Conservation (phyloP, 2,329 filamentous ascomycete genomes). For the Pestalotiopsis sp. region DNA sequence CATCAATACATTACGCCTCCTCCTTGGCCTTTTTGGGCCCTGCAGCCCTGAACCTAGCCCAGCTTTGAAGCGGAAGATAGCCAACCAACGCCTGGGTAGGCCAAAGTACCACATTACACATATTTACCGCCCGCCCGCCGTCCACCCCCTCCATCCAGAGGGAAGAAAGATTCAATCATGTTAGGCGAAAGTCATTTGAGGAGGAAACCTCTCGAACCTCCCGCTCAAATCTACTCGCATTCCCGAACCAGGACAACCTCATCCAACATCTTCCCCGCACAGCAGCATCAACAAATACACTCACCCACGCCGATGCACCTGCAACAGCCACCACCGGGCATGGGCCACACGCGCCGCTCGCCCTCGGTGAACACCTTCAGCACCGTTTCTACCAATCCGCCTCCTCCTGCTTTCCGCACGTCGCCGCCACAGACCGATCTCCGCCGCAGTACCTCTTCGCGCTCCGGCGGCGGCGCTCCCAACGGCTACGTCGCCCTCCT, state of each 20-base stretch:
- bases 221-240: slow-evolving; percentile 48
- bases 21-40: not conserved
- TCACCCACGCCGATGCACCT: slow-evolving; percentile 34
- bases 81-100: not conserved
- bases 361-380: slow-evolving; percentile 71
- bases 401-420: slow-evolving; percentile 59
- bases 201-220: slow-evolving; percentile 31
- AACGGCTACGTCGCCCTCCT: slow-evolving; percentile 94
- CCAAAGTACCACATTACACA: not conserved
- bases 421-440: slow-evolving; percentile 57
- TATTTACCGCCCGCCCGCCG: not conserved
- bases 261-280: slow-evolving; percentile 50
- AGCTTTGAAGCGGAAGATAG: not conserved
- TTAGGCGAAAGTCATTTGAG: slow-evolving; percentile 32
- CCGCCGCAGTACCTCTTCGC: slow-evolving; percentile 79
- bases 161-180: slow-evolving; percentile 21
- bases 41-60: slow-evolving; percentile 9
- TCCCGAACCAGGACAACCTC: slow-evolving; percentile 60
- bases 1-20: not conserved
- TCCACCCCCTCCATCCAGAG: not conserved
- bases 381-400: slow-evolving; percentile 70
- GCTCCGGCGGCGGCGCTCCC: slow-evolving; percentile 64
- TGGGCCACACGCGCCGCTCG: slow-evolving; percentile 54
- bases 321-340: slow-evolving; percentile 33
- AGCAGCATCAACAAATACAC: slow-evolving; percentile 6